phyloP scores from a whole-genome alignment of 2,329 filamentous ascomycete species.

The Atkinsonella texensis region DNA sequence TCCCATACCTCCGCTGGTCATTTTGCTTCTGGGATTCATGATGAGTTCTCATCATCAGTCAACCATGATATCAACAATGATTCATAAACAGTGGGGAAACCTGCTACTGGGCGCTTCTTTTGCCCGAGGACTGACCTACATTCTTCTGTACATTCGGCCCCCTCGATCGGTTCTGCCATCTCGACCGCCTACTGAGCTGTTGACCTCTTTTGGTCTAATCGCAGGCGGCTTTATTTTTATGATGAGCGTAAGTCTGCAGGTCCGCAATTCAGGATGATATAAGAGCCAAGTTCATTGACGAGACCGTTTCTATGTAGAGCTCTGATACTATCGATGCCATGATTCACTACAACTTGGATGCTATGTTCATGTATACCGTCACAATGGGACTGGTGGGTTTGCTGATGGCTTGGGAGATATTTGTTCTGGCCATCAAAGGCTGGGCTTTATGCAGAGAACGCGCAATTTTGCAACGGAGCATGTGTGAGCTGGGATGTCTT shows the following conservation, averaged over 20 bases:
- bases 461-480: neutral
- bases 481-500: neutral
- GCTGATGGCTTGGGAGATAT: slow-evolving; percentile 73
- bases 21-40: slow-evolving; percentile 81
- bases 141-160: slow-evolving; percentile 67
- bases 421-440: slow-evolving; percentile 73
- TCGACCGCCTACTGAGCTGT: slow-evolving; percentile 79
- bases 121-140: slow-evolving; percentile 66
- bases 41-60: slow-evolving; percentile 87
- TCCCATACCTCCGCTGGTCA: slow-evolving; percentile 75
- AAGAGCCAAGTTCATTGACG: neutral
- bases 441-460: slow-evolving; percentile 52
- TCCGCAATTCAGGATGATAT: neutral
- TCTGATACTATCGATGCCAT: slow-evolving; percentile 67
- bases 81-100: slow-evolving; percentile 88
- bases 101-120: slow-evolving; percentile 72
- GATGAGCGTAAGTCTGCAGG: slow-evolving; percentile 56
- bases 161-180: slow-evolving; percentile 71
- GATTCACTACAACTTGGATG: slow-evolving; percentile 64
- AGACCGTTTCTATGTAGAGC: slow-evolving; percentile 33
- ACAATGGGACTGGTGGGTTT: slow-evolving; percentile 73
- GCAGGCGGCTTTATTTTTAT: slow-evolving; percentile 86
- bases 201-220: slow-evolving; percentile 77
- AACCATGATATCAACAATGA: slow-evolving; percentile 77
- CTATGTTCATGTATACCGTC: slow-evolving; percentile 89